A percentile compares a stretch with the other conserved stretches of the same genome.
Evolutionary conservation across 1,284 basidiomycete species (phyloP).

Genomic region (Anthracocystis panici-leucophaei): DNA sequence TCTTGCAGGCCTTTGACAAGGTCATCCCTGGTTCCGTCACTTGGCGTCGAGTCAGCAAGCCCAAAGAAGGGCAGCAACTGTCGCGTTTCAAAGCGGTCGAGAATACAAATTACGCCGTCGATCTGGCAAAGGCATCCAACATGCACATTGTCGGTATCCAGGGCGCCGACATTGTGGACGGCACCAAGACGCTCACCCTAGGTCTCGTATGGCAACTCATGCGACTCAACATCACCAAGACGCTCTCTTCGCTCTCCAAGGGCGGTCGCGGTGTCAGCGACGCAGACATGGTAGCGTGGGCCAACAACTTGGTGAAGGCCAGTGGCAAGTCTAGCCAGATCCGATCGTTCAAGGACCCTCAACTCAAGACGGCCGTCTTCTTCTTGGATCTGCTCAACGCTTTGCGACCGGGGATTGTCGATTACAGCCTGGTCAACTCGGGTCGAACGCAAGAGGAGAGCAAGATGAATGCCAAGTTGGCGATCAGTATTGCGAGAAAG

Average conservation of each 20-base stretch:
- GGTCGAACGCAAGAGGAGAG: slow-evolving; percentile 86
- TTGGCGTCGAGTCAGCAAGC: slow-evolving; percentile 94
- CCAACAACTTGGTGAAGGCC: slow-evolving; percentile 87
- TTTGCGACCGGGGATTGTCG: slow-evolving; percentile 92
- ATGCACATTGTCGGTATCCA: slow-evolving; percentile 98
- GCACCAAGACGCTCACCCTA: slow-evolving; percentile 87
- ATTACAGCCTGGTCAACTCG: slow-evolving; percentile 82
- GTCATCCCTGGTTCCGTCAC: slow-evolving; percentile 89
- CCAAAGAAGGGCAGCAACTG: slow-evolving; percentile 82
- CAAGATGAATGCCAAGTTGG: slow-evolving; percentile 86
- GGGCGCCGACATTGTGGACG: slow-evolving; percentile 96
- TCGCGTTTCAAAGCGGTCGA: slow-evolving; percentile 97
- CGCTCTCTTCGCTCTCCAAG: slow-evolving; percentile 81
- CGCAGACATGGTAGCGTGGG: slow-evolving; percentile 94
- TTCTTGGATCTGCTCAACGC: slow-evolving; percentile 93
- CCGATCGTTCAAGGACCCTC: slow-evolving; percentile 93
- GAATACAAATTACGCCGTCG: slow-evolving; percentile 96
- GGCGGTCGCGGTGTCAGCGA: slow-evolving; percentile 86
- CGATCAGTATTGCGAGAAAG: slow-evolving; percentile 97
- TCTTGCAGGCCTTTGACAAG: slow-evolving; percentile 97
- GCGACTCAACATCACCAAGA: slow-evolving; percentile 92
- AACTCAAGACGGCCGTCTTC: slow-evolving; percentile 89
- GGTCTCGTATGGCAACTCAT: slow-evolving; percentile 98
- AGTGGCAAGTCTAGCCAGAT: slow-evolving; percentile 78
- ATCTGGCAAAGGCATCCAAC: slow-evolving; percentile 88